Percentiles rank a stretch among this genome's conserved stretches.
These are phyloP conservation scores for Mycena pura DNA, from an alignment of 768 basidiomycete genomes.

Conservation along the genomic window DNA sequence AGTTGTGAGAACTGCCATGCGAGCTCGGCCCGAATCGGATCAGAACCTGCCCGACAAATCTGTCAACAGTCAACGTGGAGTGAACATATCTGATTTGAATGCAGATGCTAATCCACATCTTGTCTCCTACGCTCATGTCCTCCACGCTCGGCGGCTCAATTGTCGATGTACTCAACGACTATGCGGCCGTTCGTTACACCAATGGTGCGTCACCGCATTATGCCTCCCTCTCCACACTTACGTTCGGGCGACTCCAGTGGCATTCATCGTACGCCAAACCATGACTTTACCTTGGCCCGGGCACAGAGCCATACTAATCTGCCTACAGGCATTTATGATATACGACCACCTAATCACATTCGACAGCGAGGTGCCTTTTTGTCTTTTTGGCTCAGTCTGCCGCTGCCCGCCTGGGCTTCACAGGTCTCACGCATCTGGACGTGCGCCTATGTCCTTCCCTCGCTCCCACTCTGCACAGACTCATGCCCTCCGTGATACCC, in stretches of 20 bases:
- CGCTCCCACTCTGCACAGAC: neutral
- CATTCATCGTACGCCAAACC: slow-evolving; percentile 22
- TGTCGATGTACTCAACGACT: slow-evolving; percentile 3
- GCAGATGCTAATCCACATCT: too few relatives aligned
- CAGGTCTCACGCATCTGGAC: slow-evolving; percentile 33
- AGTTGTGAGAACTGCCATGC: too few relatives aligned
- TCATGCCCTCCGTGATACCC: neutral
- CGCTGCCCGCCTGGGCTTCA: neutral
- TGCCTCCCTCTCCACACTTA: neutral
- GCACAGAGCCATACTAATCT: too few relatives aligned
- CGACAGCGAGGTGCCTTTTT: slow-evolving; percentile 29
- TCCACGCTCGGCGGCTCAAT: neutral
- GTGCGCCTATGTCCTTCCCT: slow-evolving; percentile 26
- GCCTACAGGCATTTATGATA: slow-evolving; percentile 32
- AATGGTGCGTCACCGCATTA: neutral
- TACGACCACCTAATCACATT: slow-evolving; percentile 36
- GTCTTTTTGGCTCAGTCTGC: neutral
- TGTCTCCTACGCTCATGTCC: too few relatives aligned
- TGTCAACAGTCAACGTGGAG: too few relatives aligned
- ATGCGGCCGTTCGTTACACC: slow-evolving; percentile 7
- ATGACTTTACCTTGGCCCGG: neutral
- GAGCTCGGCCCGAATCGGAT: too few relatives aligned
- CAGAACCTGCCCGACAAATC: too few relatives aligned
- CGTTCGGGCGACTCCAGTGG: slow-evolving; percentile 6
- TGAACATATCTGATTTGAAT: too few relatives aligned